Conservation (phyloP, 2,329 filamentous ascomycete genomes). For the Pseudogymnoascus sp. region DNA sequence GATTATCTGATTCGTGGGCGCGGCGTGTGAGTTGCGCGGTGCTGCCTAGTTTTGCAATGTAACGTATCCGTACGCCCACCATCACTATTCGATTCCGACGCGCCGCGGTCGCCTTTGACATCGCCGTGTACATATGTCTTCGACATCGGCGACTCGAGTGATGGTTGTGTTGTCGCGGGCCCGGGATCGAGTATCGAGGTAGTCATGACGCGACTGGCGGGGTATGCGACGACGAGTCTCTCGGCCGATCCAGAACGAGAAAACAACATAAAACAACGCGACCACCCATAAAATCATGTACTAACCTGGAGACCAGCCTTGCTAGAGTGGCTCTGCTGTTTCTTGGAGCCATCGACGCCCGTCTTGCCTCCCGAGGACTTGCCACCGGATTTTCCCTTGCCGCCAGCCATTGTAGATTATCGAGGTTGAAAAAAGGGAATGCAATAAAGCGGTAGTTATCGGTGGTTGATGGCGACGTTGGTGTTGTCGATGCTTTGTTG, state of each 20-base stretch:
- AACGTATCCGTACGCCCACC: not conserved
- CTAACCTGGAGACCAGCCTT: conserved; percentile 30
- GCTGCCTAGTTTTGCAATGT: not conserved
- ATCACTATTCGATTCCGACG: not conserved
- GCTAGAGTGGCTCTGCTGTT: conserved; percentile 29
- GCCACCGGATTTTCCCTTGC: conserved; percentile 30
- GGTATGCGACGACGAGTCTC: conserved; percentile 6
- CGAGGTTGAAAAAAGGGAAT: not conserved
- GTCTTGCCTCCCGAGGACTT: conserved; percentile 31
- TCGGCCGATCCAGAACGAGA: not conserved
- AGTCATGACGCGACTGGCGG: conserved; percentile 12
- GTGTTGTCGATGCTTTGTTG: conserved; percentile 13
- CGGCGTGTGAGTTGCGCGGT: not conserved
- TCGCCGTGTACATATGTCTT: not conserved
- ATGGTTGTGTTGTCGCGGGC: not conserved
- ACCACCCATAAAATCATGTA: conserved; percentile 11
- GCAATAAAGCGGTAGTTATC: conserved; percentile 7
- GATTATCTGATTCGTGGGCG: not conserved
- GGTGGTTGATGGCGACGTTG: conserved; percentile 11
- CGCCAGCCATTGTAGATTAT: conserved; percentile 26
- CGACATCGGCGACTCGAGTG: not conserved
- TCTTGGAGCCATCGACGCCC: conserved; percentile 27
- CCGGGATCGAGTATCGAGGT: not conserved
- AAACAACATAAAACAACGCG: not conserved
- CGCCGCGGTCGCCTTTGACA: not conserved